Evolutionary conservation across 148 eudicot genomes (phyloP).

Genomic region (Beta vulgaris): DNA sequence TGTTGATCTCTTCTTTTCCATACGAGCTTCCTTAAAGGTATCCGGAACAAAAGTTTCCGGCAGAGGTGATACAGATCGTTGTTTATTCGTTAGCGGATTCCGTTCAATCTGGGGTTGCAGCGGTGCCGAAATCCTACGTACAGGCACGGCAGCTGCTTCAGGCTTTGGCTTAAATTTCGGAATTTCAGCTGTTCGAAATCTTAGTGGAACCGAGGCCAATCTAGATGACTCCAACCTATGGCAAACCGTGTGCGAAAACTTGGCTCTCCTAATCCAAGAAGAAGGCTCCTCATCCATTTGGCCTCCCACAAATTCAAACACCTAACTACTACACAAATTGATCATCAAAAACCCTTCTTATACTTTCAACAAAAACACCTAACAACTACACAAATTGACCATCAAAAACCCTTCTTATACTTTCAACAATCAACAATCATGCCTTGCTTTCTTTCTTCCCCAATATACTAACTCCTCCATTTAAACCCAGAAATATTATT

Average conservation of each 20-base stretch:
- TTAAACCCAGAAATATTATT: no score
- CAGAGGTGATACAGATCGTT: constrained; percentile 61
- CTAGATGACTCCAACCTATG: constrained; percentile 60
- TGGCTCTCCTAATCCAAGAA: constrained; percentile 82
- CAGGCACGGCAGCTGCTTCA: constrained; percentile 23
- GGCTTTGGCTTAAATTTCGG: constrained; percentile 40
- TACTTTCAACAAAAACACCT: constrained; percentile 14
- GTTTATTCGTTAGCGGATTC: constrained; percentile 44
- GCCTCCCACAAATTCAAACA: constrained; percentile 22
- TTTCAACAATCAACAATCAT: constrained; percentile 16
- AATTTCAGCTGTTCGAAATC: constrained; percentile 29
- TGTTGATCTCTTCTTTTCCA: constrained; percentile 53
- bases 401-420: constrained; percentile 27
- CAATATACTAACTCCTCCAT: constrained; percentile 26
- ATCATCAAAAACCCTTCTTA: constrained; percentile 28
- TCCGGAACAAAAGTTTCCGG: constrained; percentile 53
- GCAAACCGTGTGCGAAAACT: constrained; percentile 72
- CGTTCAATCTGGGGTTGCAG: constrained; percentile 31
- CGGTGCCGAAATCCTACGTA: constrained; percentile 24
- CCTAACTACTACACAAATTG: constrained; percentile 12
- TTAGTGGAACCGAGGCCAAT: constrained; percentile 44
- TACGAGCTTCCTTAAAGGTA: constrained; percentile 70
- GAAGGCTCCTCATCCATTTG: constrained; percentile 66
- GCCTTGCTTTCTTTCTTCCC: constrained; percentile 20
- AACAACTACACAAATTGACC: constrained; percentile 19